Base-by-base conservation (phyloP, 2,329 filamentous ascomycete species). In the Fusarium annulatum region DNA sequence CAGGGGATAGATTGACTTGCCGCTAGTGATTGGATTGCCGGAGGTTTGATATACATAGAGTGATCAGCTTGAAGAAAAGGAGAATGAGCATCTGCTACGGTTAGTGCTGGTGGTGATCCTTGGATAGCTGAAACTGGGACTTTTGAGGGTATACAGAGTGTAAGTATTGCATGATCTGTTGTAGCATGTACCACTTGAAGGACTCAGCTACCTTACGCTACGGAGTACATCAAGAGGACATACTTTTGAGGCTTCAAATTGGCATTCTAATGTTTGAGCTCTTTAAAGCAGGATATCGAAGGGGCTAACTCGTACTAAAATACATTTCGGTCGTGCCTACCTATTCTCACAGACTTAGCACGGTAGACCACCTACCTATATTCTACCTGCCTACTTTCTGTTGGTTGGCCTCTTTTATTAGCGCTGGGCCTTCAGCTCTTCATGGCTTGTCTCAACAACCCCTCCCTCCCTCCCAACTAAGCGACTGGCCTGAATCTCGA, bases 381-480 rank as follows among this genome's bases (percentile, higher is more conserved):
- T 38, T 28, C 16, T 19, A 23, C 23, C 18, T 18, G 18, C n/a
- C 28, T 41, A 21, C 10, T 21, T 42, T 41, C 15, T 46, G n/a
- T n/a, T 36, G 39, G 23, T 26, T 46, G 41, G 39, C 23, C n/a
- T 58, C 30, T 26, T 23, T 28, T 15, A 48, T 48, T 51, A 67
- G 64, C 34, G 45, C 15, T 49, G 28, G 52, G 34, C 64, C 36
- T 69, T 72, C 56, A 61, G 55, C 55, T 73, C 49, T 30, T 55
- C n/a, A 33, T 23, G 59, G 57, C 60, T 72, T 72, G 70, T 75
- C 65, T 74, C 49, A 53, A 69, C 63, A 61, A 56, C 60, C 66
- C 64, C 63, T 52, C 64, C 51, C 57, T 63, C 48, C 26, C 23
- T 23, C 23, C 23, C 23, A 23, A 23, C 23, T 23, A 23, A 23